These are phyloP conservation scores for Noccaea bulbosa DNA, from an alignment of 345 rosid genomes.

Conservation along the genomic window DNA sequence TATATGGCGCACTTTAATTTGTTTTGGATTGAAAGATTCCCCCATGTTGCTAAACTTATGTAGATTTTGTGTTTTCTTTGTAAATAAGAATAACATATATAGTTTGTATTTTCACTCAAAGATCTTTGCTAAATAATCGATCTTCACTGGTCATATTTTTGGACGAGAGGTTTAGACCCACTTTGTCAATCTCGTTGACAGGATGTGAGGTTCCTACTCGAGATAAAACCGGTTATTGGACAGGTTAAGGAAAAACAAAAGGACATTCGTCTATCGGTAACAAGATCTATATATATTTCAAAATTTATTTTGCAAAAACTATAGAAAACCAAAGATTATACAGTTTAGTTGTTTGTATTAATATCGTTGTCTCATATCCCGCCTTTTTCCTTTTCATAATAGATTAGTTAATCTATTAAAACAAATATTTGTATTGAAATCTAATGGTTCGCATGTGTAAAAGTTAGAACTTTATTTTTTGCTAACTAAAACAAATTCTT, in stretches of 20 bases:
- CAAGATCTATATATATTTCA: background rate
- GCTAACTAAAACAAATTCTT: constrained; percentile 19
- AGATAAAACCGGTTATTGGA: background rate
- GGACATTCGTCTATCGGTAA: background rate
- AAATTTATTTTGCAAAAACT: background rate
- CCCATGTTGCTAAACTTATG: constrained; percentile 28
- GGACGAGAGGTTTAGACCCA: background rate
- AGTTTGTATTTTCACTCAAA: constrained; percentile 2
- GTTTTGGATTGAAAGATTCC: constrained; percentile 21
- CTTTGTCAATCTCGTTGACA: constrained; percentile 7
- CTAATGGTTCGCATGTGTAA: too few relatives aligned
- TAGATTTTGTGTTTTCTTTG: constrained; percentile 35
- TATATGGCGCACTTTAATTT: constrained; percentile 34
- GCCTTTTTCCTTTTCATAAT: too few relatives aligned
- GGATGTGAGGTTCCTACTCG: background rate
- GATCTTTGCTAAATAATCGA: background rate
- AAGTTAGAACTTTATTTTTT: background rate
- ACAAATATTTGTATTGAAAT: too few relatives aligned
- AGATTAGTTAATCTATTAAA: too few relatives aligned
- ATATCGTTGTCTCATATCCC: background rate
- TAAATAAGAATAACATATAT: constrained; percentile 34
- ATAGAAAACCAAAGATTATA: background rate
- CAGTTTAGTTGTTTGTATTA: background rate
- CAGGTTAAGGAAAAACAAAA: background rate
- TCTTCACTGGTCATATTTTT: background rate